A percentile compares a stretch with the other conserved stretches of the same genome.
phyloP scores from a whole-genome alignment of 169 alveolate species.

The Babesia ovis region DNA sequence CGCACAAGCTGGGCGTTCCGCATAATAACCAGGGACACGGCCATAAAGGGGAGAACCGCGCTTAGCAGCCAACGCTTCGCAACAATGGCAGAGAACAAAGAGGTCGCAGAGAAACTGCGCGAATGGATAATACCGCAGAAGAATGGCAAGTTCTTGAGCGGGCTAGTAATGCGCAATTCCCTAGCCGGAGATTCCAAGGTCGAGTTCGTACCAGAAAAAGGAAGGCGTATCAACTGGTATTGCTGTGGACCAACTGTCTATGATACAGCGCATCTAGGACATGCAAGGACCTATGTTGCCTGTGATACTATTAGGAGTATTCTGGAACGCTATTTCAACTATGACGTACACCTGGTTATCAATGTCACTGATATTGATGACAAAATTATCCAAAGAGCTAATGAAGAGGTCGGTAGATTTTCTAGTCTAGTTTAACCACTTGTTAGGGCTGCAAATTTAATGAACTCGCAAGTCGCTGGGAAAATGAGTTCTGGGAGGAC shows the following conservation, averaged over 20 bases:
- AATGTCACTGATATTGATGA: conserved; percentile 99
- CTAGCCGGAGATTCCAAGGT: conserved; percentile 71
- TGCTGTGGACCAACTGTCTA: conserved; percentile 96
- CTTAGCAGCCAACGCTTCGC: background rate
- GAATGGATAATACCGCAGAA: conserved; percentile 73
- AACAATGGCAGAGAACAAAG: conserved; percentile 12
- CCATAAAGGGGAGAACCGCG: background rate
- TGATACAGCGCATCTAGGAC: conserved; percentile 98
- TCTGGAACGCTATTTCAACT: conserved; percentile 91
- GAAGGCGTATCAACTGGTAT: conserved; percentile 86
- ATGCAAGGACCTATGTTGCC: conserved; percentile 96
- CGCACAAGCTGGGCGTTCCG: conserved; percentile 28
- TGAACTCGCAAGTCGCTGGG: conserved; percentile 91
- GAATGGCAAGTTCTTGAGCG: conserved; percentile 69
- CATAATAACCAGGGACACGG: background rate
- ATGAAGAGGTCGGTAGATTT: conserved; percentile 51
- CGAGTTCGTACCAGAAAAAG: conserved; percentile 83
- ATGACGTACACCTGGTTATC: conserved; percentile 93
- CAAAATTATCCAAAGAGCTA: conserved; percentile 89
- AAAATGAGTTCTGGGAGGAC: conserved; percentile 87
- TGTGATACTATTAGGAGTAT: conserved; percentile 94
- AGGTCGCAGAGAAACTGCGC: conserved; percentile 48
- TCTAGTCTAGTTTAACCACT: too few species aligned
- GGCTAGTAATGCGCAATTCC: conserved; percentile 72
- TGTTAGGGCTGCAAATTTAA: conserved; percentile 66